Evolutionary conservation across 1,284 basidiomycete genomes (phyloP).

Genomic region (Coniferiporia sulphurascens): DNA sequence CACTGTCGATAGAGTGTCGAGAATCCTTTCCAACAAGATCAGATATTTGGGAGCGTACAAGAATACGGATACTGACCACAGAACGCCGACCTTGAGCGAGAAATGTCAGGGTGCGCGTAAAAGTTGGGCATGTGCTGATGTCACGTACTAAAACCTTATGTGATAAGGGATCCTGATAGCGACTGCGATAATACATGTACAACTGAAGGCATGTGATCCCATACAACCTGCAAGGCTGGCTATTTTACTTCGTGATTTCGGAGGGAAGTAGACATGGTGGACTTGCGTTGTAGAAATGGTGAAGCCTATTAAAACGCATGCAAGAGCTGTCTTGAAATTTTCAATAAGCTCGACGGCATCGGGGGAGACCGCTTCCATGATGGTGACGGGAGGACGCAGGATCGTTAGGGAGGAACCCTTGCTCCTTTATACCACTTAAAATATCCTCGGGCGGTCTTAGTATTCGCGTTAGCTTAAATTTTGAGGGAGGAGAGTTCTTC

Average conservation of each 20-base stretch:
- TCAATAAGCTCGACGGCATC: neutral
- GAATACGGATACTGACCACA: neutral
- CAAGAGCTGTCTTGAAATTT: neutral
- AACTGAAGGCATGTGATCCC: constrained; percentile 7
- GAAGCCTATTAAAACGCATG: neutral
- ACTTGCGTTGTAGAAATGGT: constrained; percentile 6
- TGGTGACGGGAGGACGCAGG: too few relatives aligned
- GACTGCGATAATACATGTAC: constrained; percentile 6
- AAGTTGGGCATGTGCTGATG: neutral
- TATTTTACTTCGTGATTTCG: neutral
- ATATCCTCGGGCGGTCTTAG: too few relatives aligned
- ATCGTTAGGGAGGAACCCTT: too few relatives aligned
- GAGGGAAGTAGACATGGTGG: neutral
- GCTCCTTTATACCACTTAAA: too few relatives aligned
- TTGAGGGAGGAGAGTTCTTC: too few relatives aligned
- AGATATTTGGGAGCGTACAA: neutral
- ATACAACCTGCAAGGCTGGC: neutral
- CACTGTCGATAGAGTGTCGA: neutral
- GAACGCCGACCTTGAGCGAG: neutral
- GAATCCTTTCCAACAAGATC: neutral
- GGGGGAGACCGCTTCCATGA: neutral
- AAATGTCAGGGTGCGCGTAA: neutral
- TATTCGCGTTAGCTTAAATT: too few relatives aligned
- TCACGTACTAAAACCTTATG: neutral
- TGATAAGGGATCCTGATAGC: neutral